Conservation (phyloP, 306 rosid genomes). For the Elaeagnus macrophylla region DNA sequence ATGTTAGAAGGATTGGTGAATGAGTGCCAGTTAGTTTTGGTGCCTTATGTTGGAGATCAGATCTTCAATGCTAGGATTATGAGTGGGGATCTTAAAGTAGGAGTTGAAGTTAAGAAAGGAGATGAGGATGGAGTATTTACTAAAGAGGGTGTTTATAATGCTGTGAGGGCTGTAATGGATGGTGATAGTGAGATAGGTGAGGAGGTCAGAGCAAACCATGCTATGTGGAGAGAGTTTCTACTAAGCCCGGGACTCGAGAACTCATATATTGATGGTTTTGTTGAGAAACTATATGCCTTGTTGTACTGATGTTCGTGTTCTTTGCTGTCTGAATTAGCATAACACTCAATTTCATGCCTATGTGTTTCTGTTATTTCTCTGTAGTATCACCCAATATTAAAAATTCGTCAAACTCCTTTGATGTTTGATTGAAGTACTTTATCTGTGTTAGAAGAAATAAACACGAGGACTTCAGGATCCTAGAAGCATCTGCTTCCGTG, state of each 20-base stretch:
- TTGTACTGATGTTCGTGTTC: too few species aligned
- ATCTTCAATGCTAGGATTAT: slow-evolving; percentile 44
- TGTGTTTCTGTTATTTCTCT: too few species aligned
- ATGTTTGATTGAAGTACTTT: too few species aligned
- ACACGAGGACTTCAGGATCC: too few species aligned
- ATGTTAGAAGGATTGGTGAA: slow-evolving; percentile 44
- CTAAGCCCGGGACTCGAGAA: slow-evolving; percentile 31
- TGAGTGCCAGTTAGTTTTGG: slow-evolving; percentile 44
- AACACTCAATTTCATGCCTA: too few species aligned
- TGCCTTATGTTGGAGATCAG: slow-evolving; percentile 54
- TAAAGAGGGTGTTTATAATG: slow-evolving; percentile 38
- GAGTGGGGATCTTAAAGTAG: slow-evolving; percentile 39
- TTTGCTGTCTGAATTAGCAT: too few species aligned
- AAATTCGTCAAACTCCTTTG: too few species aligned
- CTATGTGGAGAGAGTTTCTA: slow-evolving; percentile 40
- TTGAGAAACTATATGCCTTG: slow-evolving; percentile 22
- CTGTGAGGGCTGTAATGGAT: slow-evolving; percentile 33
- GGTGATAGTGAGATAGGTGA: slow-evolving; percentile 30
- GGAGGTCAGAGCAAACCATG: slow-evolving; percentile 33
- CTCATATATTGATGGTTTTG: slow-evolving; percentile 35
- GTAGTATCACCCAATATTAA: too few species aligned
- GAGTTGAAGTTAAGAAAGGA: slow-evolving; percentile 50
- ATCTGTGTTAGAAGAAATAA: too few species aligned
- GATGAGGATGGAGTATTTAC: slow-evolving; percentile 51
- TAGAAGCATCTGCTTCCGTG: too few species aligned